A percentile compares a stretch with the other conserved stretches of the same genome.
These are phyloP conservation scores for Heracleum sosnowskyi DNA, from an alignment of 129 eudicot species.

Conservation along the genomic window DNA sequence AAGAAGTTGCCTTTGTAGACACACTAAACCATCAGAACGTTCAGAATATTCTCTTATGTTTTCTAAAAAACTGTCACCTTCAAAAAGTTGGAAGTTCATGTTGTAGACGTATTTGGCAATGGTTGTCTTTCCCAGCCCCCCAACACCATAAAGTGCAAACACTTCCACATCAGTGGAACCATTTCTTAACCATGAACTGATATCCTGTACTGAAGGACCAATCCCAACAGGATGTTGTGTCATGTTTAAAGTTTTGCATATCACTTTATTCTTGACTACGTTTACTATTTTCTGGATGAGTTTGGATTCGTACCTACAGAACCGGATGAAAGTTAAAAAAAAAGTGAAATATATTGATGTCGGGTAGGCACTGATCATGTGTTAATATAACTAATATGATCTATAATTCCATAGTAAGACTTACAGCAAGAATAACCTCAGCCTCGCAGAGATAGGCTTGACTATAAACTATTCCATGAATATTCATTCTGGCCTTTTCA, in stretches of 20 bases:
- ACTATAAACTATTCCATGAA: too few species aligned
- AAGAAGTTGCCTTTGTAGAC: conserved; percentile 21
- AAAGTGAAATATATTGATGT: too few species aligned
- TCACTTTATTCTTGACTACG: conserved; percentile 13
- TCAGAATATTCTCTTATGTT: conserved; percentile 1
- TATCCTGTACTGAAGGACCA: conserved; percentile 9
- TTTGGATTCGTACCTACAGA: conserved; percentile 12
- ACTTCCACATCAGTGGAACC: background rate
- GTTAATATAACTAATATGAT: too few species aligned
- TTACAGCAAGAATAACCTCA: too few species aligned
- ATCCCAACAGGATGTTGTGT: conserved; percentile 24
- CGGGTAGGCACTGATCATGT: too few species aligned
- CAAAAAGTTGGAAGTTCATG: conserved; percentile 1
- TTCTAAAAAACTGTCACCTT: background rate
- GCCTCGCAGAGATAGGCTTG: too few species aligned
- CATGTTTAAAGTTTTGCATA: conserved; percentile 3
- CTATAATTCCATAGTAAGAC: too few species aligned
- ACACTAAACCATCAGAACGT: conserved; percentile 3
- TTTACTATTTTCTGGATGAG: conserved; percentile 20
- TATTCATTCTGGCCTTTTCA: too few species aligned
- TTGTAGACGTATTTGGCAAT: conserved; percentile 6
- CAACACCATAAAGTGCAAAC: background rate
- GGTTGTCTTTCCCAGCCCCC: conserved; percentile 12
- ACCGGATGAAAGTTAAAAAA: too few species aligned
- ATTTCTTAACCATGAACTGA: conserved; percentile 26